Conservation (phyloP, 2,329 filamentous ascomycete genomes). For the Scleromitrula shiraiana region DNA sequence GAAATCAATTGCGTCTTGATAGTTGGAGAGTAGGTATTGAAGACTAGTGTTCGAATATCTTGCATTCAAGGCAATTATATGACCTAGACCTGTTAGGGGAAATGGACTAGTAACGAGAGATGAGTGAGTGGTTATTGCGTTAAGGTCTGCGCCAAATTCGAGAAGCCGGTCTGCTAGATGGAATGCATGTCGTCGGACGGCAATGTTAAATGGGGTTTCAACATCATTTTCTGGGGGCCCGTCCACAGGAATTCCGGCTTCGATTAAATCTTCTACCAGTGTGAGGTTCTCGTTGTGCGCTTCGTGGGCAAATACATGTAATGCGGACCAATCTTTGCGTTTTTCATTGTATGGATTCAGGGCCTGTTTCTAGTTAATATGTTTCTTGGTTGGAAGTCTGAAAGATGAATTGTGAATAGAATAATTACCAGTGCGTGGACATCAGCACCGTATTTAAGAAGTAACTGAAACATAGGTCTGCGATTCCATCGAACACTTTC, state of each 20-base stretch:
- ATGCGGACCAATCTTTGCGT: neutral
- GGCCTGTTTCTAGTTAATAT: neutral
- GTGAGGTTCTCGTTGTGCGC: neutral
- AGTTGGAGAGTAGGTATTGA: neutral
- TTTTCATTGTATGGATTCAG: neutral
- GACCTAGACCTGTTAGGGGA: neutral
- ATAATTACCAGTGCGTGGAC: neutral
- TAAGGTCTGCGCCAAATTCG: neutral
- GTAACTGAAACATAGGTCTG: neutral
- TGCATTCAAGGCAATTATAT: neutral
- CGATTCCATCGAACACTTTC: constrained; percentile 1
- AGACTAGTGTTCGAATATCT: neutral
- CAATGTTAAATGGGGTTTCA: neutral
- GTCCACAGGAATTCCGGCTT: neutral
- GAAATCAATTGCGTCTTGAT: neutral
- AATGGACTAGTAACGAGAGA: neutral
- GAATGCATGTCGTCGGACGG: neutral
- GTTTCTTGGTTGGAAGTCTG: neutral
- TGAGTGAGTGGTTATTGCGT: neutral
- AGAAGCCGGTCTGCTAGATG: neutral
- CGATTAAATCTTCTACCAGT: neutral
- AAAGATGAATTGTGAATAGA: neutral
- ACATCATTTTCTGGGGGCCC: neutral
- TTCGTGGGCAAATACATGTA: constrained; percentile 3
- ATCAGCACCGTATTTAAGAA: neutral